phyloP scores from a whole-genome alignment of 495 filamentous ascomycete genomes.

The Paragyromitra xinjiangensis region DNA sequence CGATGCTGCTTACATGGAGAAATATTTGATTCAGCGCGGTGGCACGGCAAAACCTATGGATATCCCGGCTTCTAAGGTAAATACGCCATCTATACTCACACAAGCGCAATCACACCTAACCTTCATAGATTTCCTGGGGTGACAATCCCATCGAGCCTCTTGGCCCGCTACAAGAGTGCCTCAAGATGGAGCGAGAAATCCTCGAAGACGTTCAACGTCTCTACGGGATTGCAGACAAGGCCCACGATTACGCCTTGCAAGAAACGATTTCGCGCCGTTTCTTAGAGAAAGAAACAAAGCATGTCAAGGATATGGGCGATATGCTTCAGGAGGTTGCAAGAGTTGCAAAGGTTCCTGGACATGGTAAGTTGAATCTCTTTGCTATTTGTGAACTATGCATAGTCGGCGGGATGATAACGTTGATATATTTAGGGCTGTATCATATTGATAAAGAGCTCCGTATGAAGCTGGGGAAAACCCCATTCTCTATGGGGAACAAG shows the following conservation, averaged over 20 bases:
- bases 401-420: no score
- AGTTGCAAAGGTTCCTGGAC: conserved; percentile 20
- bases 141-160: conserved; percentile 16
- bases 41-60: conserved; percentile 10
- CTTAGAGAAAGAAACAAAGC: conserved; percentile 26
- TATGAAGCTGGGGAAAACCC: conserved; percentile 9
- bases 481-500: conserved; percentile 8
- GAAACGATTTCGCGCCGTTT: conserved; percentile 15
- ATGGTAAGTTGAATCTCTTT: conserved; percentile 10
- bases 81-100: no score
- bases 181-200: conserved; percentile 26
- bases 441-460: conserved; percentile 33
- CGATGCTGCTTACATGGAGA: conserved; percentile 15
- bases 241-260: conserved; percentile 20
- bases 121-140: neutral
- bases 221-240: neutral
- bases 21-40: conserved; percentile 27
- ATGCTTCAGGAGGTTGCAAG: conserved; percentile 22
- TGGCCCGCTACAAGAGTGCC: conserved; percentile 5
- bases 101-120: neutral
- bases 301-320: conserved; percentile 31
- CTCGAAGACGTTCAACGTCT: conserved; percentile 26
- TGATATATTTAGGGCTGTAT: conserved; percentile 14
- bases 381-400: neutral
- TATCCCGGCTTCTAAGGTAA: conserved; percentile 19